These are phyloP conservation scores for Deinandra increscens DNA, from an alignment of 129 eudicot genomes.

Conservation along the genomic window DNA sequence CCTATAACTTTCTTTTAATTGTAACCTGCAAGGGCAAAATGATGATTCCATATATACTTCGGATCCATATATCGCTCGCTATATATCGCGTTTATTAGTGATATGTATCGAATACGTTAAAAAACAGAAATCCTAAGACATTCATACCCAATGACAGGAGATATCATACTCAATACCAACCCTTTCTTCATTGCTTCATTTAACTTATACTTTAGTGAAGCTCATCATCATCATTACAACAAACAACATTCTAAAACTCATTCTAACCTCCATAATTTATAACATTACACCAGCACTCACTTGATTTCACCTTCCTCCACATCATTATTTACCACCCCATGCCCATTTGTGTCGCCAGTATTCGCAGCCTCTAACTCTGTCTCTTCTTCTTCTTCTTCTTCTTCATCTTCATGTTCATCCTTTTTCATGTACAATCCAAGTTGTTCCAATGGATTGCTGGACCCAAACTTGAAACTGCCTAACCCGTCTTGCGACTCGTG, in stretches of 20 bases:
- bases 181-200: slow-evolving; percentile 7
- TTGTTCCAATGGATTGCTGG: slow-evolving; percentile 80
- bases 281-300: background rate
- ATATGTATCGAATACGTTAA: too few species aligned
- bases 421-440: slow-evolving; percentile 80
- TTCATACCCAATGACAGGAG: too few species aligned
- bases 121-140: too few species aligned
- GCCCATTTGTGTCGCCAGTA: background rate
- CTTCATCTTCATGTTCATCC: slow-evolving; percentile 84
- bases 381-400: slow-evolving; percentile 89
- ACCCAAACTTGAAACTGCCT: slow-evolving; percentile 72
- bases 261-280: slow-evolving; percentile 16
- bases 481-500: slow-evolving; percentile 52
- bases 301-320: slow-evolving; percentile 89
- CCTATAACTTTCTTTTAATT: too few species aligned
- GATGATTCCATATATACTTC: too few species aligned
- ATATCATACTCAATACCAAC: background rate
- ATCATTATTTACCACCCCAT: slow-evolving; percentile 32
- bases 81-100: too few species aligned
- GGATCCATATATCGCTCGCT: too few species aligned
- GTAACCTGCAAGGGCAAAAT: too few species aligned
- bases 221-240: slow-evolving; percentile 21
- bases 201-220: slow-evolving; percentile 9
- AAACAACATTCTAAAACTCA: slow-evolving; percentile 12
- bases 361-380: slow-evolving; percentile 30